These are phyloP conservation scores for Dendrobium officinale DNA, from an alignment of 106 monocot species.

Conservation along the genomic window DNA sequence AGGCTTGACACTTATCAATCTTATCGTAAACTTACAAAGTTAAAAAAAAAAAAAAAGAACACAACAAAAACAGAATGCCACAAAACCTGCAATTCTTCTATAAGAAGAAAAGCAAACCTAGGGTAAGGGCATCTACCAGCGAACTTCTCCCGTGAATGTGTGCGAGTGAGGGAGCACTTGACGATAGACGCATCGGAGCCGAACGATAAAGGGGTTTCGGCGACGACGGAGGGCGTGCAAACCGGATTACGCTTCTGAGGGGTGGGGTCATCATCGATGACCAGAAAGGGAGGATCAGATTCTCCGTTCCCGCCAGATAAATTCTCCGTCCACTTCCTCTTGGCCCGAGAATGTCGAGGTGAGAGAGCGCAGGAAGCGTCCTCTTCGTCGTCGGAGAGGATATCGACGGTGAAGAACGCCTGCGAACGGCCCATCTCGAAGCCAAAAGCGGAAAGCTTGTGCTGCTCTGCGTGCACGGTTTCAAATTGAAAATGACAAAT, in stretches of 20 bases:
- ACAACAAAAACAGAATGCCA: background rate
- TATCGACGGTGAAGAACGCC: background rate
- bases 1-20: background rate
- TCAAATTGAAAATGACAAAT: too few relatives aligned
- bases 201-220: constrained; percentile 23
- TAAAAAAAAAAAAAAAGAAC: background rate
- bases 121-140: constrained; percentile 11
- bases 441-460: background rate
- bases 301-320: background rate
- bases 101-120: background rate
- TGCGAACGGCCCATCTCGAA: constrained; percentile 1
- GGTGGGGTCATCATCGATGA: constrained; percentile 32
- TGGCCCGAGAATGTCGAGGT: background rate
- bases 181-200: constrained; percentile 17
- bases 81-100: background rate
- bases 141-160: constrained; percentile 6
- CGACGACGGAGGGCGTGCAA: constrained; percentile 23
- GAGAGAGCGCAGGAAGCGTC: background rate
- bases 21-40: background rate
- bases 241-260: constrained; percentile 21
- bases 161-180: constrained; percentile 5
- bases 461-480: background rate
- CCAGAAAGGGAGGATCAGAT: constrained; percentile 8
- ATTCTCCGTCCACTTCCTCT: background rate
- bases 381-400: background rate